Evolutionary conservation across 345 rosid genomes (phyloP).

Genomic region (Passiflora organensis): DNA sequence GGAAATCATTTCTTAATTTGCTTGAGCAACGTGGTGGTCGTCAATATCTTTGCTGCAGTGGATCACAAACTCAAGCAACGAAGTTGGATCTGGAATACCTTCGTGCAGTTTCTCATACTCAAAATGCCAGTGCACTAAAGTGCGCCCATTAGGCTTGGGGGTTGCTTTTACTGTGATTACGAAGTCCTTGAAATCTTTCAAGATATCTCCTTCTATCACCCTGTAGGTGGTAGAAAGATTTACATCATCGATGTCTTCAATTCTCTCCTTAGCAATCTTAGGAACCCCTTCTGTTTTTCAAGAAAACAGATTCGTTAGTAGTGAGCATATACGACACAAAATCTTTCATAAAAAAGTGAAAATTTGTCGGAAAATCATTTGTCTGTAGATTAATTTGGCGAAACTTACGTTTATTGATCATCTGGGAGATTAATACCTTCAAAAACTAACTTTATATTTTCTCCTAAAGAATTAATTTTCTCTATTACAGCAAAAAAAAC

Average conservation of each 20-base stretch:
- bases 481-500: too few relatives aligned
- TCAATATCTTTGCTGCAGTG: constrained; percentile 18
- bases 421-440: too few relatives aligned
- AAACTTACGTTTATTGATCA: too few relatives aligned
- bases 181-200: constrained; percentile 32
- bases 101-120: constrained; percentile 8
- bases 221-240: constrained; percentile 29
- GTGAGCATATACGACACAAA: too few relatives aligned
- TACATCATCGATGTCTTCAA: constrained; percentile 31
- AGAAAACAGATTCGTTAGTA: too few relatives aligned
- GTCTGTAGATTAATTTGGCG: too few relatives aligned
- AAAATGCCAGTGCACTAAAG: not conserved
- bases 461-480: too few relatives aligned
- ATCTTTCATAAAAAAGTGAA: too few relatives aligned
- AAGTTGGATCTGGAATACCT: constrained; percentile 11
- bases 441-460: too few relatives aligned
- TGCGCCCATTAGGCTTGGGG: constrained; percentile 11
- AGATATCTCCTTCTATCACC: constrained; percentile 34
- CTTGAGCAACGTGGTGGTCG: constrained; percentile 8
- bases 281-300: too few relatives aligned
- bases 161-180: constrained; percentile 5
- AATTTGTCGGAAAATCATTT: too few relatives aligned
- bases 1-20: not conserved
- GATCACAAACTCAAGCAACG: not conserved
- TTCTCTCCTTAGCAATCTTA: constrained; percentile 23